A percentile compares a stretch with the other conserved stretches of the same genome.
Conservation (phyloP, 1,284 basidiomycete species). For the Ganoderma multipileum region DNA sequence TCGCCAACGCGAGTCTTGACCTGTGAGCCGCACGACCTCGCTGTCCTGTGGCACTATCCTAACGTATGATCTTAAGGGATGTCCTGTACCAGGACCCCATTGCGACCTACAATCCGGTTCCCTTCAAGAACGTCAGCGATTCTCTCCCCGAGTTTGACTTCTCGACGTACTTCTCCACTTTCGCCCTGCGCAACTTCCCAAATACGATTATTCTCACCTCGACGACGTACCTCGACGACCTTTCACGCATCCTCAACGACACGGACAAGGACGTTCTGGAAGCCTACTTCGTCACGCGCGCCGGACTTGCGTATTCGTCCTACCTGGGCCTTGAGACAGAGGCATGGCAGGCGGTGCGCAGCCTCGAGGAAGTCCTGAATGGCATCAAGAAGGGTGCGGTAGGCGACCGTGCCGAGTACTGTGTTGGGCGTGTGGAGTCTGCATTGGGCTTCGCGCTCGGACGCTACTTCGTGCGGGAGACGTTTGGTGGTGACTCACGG, state of each 20-base stretch:
- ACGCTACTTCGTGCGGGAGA: conserved; percentile 86
- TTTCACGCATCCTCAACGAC: conserved; percentile 75
- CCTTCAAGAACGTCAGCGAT: conserved; percentile 72
- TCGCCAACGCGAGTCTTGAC: conserved; percentile 87
- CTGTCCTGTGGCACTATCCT: not conserved
- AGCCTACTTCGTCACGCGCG: conserved; percentile 84
- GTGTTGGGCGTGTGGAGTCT: conserved; percentile 67
- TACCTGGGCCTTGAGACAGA: conserved; percentile 78
- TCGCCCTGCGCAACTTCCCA: conserved; percentile 83
- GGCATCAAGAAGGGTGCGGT: conserved; percentile 91
- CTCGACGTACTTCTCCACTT: conserved; percentile 83
- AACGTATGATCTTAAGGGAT: conserved; percentile 50
- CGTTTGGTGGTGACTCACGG: conserved; percentile 85
- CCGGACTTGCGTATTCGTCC: conserved; percentile 70
- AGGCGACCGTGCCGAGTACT: conserved; percentile 84
- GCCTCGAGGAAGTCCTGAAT: conserved; percentile 73
- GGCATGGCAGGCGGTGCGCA: conserved; percentile 76
- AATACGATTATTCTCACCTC: conserved; percentile 82
- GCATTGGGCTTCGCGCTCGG: conserved; percentile 79
- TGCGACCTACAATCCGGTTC: conserved; percentile 88
- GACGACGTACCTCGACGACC: conserved; percentile 77
- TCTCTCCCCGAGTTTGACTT: conserved; percentile 84
- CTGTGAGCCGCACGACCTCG: conserved; percentile 52
- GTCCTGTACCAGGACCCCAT: conserved; percentile 80
- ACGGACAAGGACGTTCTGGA: conserved; percentile 81